Base-by-base conservation (phyloP, 73 alveolate species). In the Paraurostyla sp. region DNA sequence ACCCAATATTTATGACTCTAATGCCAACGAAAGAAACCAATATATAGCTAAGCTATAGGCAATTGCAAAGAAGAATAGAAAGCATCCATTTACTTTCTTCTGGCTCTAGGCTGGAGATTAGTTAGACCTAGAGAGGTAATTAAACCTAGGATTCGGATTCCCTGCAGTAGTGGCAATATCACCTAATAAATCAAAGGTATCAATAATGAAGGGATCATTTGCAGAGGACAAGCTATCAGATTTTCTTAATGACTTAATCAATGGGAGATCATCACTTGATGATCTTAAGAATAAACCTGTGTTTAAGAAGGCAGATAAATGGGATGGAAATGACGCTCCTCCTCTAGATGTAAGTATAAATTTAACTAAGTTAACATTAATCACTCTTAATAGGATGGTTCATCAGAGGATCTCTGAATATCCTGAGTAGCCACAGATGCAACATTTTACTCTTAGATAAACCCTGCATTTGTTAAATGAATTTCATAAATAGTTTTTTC, bases 81-180 rank as follows among this genome's bases (percentile, higher is more conserved):
- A 95, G 29, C 96, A 95, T 58, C 99, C 99, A n/a, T 88, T 97
- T 36, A 89, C 52, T 36, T 93, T 81, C 95, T 92, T 95, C 69
- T 97, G 99, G 99, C 93, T 96, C 54, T 85, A 93, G 80, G 99
- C 98, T 45, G 99, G 99, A 22, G 98, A 96, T 80, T 83, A 96
- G 33, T 89, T 91, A 78, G 98, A 97, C 45, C 88, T 97, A 40
- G 99, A 97, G 89, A 95, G 92, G 48, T 81, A 91, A 87, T 75
- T 96, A 7, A 93, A 95, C 41, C 85, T 96, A 35, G 98, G 98
- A 29, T 96, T 95, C 69, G 99, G 99, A 13, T 97, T 93, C 93
- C 99, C 99, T 40, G 97, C 99, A 38, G 97, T 93, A 20, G 83
- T 95, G 48, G 99, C 98, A 0, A 43, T 94, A 25, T 81, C 93